Base-by-base conservation (phyloP, 805 yeast species). In the Candida ovalis region DNA sequence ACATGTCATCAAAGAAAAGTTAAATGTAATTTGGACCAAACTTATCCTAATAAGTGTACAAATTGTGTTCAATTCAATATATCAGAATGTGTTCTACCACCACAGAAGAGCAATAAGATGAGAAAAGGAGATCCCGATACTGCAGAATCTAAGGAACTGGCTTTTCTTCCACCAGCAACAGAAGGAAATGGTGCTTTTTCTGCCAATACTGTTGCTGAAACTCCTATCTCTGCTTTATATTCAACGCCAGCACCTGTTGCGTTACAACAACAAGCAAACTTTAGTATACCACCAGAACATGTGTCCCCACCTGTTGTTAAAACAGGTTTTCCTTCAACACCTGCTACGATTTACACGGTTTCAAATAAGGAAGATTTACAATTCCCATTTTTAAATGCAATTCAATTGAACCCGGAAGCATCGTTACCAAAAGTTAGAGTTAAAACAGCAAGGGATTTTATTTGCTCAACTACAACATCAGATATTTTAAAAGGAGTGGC, bases 1-100 rank as follows among this genome's bases (percentile, higher is more conserved):
- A 48, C 45, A 3, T 48, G 51, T 21, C 48, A 43, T 12, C 42
- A 47, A 21, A 40, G 50, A 43, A 44, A 44, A 27, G 51, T 48
- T 32, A 48, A 48, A 38, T 48, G 48, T 19, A 48, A 48, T 22
- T 21, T 47, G 23, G 47, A 47, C 7, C 47, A 47, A 24, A 47
- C 50, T 4, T 47, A 43, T 18, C 50, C 50, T 2, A 30, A 40
- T 4, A 47, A 44, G 28, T 47, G 50, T 30, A 47, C 50, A 13
- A 47, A 47, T 27, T 47, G 50, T 36, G 47, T 47, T 7, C 50
- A 47, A 37, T 47, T 47, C 35, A 47, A 47, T 17, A 47, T 47
- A 13, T 13, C 39, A 17, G 50, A 47, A 15, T 47, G 50, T 40
- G 44, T 43, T 12, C 28, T 47, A 12, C 50, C 44, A 3, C 44